phyloP scores from a whole-genome alignment of 139 green algal genomes.

The Deuterostichococcus epilithicus region DNA sequence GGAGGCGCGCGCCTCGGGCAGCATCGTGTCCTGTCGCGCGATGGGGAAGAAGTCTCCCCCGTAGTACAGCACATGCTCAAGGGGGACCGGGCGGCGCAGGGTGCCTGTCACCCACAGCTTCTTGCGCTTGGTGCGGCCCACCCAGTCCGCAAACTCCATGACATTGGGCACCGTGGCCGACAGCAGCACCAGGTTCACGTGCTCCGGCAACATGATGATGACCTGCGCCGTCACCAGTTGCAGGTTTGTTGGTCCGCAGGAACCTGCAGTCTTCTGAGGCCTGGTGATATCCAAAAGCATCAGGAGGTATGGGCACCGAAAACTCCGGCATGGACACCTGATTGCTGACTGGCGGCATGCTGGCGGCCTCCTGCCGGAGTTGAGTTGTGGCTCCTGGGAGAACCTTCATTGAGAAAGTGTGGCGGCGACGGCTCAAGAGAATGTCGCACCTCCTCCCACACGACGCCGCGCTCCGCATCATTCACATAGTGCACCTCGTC shows the following conservation, averaged over 20 bases:
- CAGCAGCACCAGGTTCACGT: constrained; percentile 90
- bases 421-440: too few species aligned
- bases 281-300: too few species aligned
- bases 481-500: constrained; percentile 69
- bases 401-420: too few species aligned
- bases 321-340: too few species aligned
- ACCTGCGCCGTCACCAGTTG: constrained; percentile 63
- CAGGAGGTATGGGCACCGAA: too few species aligned
- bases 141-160: constrained; percentile 97
- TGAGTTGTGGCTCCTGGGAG: too few species aligned
- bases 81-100: constrained; percentile 81
- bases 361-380: too few species aligned
- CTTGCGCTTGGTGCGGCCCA: constrained; percentile 90
- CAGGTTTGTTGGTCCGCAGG: neutral
- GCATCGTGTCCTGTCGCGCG: constrained; percentile 41
- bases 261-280: too few species aligned
- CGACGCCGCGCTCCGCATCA: constrained; percentile 79
- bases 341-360: too few species aligned
- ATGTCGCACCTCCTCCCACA: constrained; percentile 80
- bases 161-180: constrained; percentile 97
- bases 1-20: constrained; percentile 13
- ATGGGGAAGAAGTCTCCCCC: constrained; percentile 71
- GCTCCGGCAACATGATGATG: constrained; percentile 98
- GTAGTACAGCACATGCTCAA: constrained; percentile 94
- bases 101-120: constrained; percentile 87